Evolutionary conservation across 805 yeast genomes (phyloP), one percentile per base, ranked within the genome.

Genomic region (Kodamaea lidongshanica): DNA sequence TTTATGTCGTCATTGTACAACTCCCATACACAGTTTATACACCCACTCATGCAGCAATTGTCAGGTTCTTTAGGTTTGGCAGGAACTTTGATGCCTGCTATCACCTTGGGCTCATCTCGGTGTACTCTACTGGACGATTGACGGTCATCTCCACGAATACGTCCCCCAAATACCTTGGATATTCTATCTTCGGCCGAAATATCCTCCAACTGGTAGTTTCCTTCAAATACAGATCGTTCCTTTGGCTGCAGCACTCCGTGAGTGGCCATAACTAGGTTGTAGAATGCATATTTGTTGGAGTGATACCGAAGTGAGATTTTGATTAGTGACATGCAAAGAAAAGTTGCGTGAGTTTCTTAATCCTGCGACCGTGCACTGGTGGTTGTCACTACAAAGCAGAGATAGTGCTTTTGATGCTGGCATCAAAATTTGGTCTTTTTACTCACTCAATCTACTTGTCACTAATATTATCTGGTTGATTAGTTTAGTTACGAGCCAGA

Each of bases 21-120:
- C 45, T 88, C 96, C 97, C 97, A 92, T 2, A 89, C 97, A 55
- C 98, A 89, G 56, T 89, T 87, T 17, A 85, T 77, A 55, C 98
- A 89, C 1, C 98, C 98, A 35, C 92, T 79, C 95, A 87, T 87
- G 56, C 98, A 89, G 54, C 98, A 89, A 54, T 89, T 87, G 44
- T 88, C 95, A 2, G 97, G 97, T 44, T 85, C 95, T 4, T 59
- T 63, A 0, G 98, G 97, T 49, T 69, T 72, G n/a, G 72, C 74
- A 3, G 96, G 95, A 0, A 89, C 94, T 6, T 50, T 53, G 0
- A 92, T 64, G 0, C 96, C 96, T 1, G 57, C 67, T 5, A 65
- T 56, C 7, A 46, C 38, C 21, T 47, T 46, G 0, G 69, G 58
- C 27, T 63, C 52, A 4, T 67, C 67, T 35, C 62, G 36, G 7